Base-by-base conservation (phyloP, 306 rosid genomes). In the Dryas drummondii region DNA sequence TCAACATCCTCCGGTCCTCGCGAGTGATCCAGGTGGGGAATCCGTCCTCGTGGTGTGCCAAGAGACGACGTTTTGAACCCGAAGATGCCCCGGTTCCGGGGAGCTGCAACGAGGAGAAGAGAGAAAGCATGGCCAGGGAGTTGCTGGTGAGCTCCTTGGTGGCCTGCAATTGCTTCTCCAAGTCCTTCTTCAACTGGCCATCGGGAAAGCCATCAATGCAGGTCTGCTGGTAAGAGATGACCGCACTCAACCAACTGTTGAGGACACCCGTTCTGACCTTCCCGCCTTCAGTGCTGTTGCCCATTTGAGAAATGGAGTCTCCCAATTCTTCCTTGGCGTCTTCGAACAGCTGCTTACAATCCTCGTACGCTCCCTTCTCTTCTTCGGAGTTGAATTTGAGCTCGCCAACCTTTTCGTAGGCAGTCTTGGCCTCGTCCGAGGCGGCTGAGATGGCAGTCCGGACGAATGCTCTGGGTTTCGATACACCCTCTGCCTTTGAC, bases 161-260 rank as follows among this genome's bases (percentile, higher is more conserved):
- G 49, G 75, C 79, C 47, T 72, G 10, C 56, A 92, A 75, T 2
- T 70, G 51, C 5, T 56, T 77, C 60, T 78, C 27, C 68, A 90
- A 78, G 3, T 85, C 84, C 0, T 9, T 54, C 88, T 87, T 92
- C 68, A 52, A 4, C 27, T 94, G 82, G 3, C 89, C 96, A 4
- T 84, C 87, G 0, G 91, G 87, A 46, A 92, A 90, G 19, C 97
- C 99, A 57, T 94, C 99, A 0, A 90, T 26, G 62, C 99, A 94
- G 0, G 91, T 83, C 10, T 89, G 87, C 27, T 82, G 92, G 79
- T 89, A 94, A 16, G 97, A 79, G 58, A 90, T 92, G 13, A 90
- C 96, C 2, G 97, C 98, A 71, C 99, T 94, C 0, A 94, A 70
- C 97, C 97, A 94, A 58, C 85, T 88, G 81, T 89, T 87, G 10